Conservation (phyloP, 139 green algal species). For the Chlorella sorokiniana region DNA sequence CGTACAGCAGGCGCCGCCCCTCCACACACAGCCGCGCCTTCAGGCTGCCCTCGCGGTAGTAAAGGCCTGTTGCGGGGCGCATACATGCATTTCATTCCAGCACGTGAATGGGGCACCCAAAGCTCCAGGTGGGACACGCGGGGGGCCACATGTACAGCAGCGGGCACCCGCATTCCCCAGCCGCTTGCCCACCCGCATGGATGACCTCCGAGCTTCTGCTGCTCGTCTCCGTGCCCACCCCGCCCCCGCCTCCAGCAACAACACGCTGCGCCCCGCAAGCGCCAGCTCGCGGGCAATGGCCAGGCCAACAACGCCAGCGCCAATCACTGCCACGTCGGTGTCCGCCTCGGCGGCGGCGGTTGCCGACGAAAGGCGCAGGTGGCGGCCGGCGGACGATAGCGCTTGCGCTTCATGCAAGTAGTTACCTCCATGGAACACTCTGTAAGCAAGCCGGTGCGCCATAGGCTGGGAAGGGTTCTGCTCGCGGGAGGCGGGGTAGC, state of each 20-base stretch:
- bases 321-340: conserved; percentile 38
- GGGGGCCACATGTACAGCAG: too few relatives aligned
- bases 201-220: conserved; percentile 65
- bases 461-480: too few relatives aligned
- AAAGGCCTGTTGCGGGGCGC: conserved; percentile 74
- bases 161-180: too few relatives aligned
- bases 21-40: conserved; percentile 83
- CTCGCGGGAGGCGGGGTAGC: too few relatives aligned
- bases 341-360: background rate
- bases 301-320: conserved; percentile 81
- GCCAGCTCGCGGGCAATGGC: conserved; percentile 69
- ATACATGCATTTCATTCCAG: too few relatives aligned
- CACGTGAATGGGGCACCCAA: too few relatives aligned
- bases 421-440: background rate
- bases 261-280: conserved; percentile 52
- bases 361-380: background rate
- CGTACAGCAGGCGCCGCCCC: conserved; percentile 66
- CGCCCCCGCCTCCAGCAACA: conserved; percentile 70
- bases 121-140: too few relatives aligned
- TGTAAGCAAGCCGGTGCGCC: background rate
- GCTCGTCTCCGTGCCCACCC: conserved; percentile 69
- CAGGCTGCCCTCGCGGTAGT: conserved; percentile 81
- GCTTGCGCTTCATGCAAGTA: too few relatives aligned
- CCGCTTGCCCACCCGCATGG: conserved; percentile 33
- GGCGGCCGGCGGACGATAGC: too few relatives aligned